A percentile compares a stretch with the other conserved stretches of the same genome.
Conservation (phyloP, 2,329 filamentous ascomycete genomes). For the Colletotrichum tamarilloi region DNA sequence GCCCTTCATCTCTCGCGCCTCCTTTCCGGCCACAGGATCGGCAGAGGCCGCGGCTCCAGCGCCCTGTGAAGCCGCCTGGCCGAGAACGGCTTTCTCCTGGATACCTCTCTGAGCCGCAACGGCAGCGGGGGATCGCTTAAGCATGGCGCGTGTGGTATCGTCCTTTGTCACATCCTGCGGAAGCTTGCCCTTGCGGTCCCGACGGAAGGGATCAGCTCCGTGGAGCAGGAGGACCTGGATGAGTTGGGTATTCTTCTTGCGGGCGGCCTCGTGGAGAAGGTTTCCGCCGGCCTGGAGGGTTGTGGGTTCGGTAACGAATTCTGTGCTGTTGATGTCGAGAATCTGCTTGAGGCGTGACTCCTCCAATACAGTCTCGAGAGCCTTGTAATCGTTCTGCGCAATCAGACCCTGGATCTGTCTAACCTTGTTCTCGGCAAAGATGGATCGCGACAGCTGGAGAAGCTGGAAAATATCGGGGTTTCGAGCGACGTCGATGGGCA, state of each 20-base stretch:
- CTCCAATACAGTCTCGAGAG: constrained; percentile 82
- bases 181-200: constrained; percentile 94
- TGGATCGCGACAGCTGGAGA: constrained; percentile 87
- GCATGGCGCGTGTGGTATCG: constrained; percentile 85
- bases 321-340: constrained; percentile 91
- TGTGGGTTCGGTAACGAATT: constrained; percentile 83
- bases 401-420: constrained; percentile 87
- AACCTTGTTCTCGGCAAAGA: constrained; percentile 89
- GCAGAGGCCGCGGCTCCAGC: constrained; percentile 63
- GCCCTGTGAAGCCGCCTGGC: constrained; percentile 72
- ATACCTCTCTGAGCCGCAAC: constrained; percentile 94
- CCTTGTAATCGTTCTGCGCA: constrained; percentile 77
- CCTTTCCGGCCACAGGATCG: constrained; percentile 78
- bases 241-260: constrained; percentile 85
- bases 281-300: constrained; percentile 90
- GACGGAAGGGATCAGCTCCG: constrained; percentile 93
- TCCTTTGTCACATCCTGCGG: constrained; percentile 98
- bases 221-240: constrained; percentile 93
- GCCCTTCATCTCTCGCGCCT: constrained; percentile 96
- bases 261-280: constrained; percentile 90
- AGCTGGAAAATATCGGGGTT: constrained; percentile 97
- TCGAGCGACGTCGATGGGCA: constrained; percentile 87
- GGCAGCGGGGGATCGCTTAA: constrained; percentile 94
- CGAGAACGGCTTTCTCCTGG: constrained; percentile 95
- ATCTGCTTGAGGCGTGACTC: constrained; percentile 88